phyloP scores from a whole-genome alignment of 106 monocot genomes.

The Allium cepa region DNA sequence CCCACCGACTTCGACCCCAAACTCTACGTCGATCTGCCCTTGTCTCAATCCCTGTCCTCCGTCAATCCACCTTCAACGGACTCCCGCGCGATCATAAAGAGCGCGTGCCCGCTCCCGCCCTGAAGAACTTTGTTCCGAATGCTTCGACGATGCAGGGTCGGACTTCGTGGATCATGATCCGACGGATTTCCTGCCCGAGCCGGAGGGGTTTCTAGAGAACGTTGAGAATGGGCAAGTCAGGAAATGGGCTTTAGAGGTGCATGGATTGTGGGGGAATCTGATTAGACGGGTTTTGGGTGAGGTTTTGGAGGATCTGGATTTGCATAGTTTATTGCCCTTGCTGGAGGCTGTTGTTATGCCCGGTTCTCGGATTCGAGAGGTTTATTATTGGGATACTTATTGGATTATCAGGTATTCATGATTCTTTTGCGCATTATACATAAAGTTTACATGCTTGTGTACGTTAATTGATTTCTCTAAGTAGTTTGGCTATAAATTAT shows the following conservation, averaged over 20 bases:
- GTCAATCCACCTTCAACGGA: slow-evolving; percentile 36
- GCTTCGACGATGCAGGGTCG: slow-evolving; percentile 34
- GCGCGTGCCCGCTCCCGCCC: slow-evolving; percentile 16
- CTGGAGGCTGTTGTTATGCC: slow-evolving; percentile 51
- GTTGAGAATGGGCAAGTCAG: slow-evolving; percentile 54
- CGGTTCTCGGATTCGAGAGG: slow-evolving; percentile 73
- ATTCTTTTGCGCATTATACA: background rate
- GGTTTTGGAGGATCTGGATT: slow-evolving; percentile 39
- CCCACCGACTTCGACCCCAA: slow-evolving; percentile 81
- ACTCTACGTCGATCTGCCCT: slow-evolving; percentile 95
- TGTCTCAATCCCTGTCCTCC: slow-evolving; percentile 33
- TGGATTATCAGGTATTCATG: slow-evolving; percentile 63
- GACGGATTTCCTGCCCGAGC: slow-evolving; percentile 56
- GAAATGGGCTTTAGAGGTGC: slow-evolving; percentile 81
- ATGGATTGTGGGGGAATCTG: slow-evolving; percentile 70
- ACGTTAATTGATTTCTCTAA: no score
- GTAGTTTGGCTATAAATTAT: no score
- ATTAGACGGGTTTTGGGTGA: slow-evolving; percentile 36
- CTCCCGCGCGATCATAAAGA: slow-evolving; percentile 35
- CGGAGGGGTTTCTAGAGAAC: slow-evolving; percentile 68
- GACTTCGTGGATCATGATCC: slow-evolving; percentile 52
- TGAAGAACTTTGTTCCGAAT: slow-evolving; percentile 31
- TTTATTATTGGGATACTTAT: slow-evolving; percentile 96
- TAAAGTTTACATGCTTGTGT: no score
- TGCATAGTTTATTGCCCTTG: slow-evolving; percentile 71